Conservation (phyloP, 2,329 filamentous ascomycete species). For the Penicillium sp. region DNA sequence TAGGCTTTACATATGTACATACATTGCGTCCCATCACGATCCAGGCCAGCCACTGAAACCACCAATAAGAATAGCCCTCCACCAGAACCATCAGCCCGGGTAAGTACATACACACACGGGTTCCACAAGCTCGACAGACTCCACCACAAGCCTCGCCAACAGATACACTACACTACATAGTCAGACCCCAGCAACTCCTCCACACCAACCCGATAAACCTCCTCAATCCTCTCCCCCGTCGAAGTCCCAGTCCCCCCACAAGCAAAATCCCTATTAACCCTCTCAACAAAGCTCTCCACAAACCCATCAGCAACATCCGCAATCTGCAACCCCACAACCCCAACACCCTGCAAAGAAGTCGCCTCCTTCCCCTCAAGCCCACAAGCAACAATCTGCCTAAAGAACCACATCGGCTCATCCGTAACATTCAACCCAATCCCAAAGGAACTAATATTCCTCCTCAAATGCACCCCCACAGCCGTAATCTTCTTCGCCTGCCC, state of each 20-base stretch:
- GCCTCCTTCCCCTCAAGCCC: constrained; percentile 74
- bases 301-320: constrained; percentile 41
- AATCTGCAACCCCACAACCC: constrained; percentile 27
- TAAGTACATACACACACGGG: not conserved
- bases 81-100: not conserved
- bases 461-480: constrained; percentile 85
- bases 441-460: constrained; percentile 76
- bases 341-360: constrained; percentile 66
- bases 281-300: constrained; percentile 39
- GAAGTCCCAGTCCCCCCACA: constrained; percentile 24
- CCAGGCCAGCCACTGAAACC: not conserved
- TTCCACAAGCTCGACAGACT: not conserved
- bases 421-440: constrained; percentile 67
- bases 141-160: not conserved
- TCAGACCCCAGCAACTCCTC: constrained; percentile 24
- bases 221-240: constrained; percentile 38
- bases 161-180: not conserved
- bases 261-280: constrained; percentile 38
- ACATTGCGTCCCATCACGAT: not conserved
- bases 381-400: constrained; percentile 78
- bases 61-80: not conserved
- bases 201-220: constrained; percentile 38
- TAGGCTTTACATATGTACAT: not conserved
- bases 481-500: constrained; percentile 65
- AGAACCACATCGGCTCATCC: constrained; percentile 60